A percentile compares a stretch with the other conserved stretches of the same genome.
Evolutionary conservation across 139 green algal genomes (phyloP).

Genomic region (Spirogloea muscicola): DNA sequence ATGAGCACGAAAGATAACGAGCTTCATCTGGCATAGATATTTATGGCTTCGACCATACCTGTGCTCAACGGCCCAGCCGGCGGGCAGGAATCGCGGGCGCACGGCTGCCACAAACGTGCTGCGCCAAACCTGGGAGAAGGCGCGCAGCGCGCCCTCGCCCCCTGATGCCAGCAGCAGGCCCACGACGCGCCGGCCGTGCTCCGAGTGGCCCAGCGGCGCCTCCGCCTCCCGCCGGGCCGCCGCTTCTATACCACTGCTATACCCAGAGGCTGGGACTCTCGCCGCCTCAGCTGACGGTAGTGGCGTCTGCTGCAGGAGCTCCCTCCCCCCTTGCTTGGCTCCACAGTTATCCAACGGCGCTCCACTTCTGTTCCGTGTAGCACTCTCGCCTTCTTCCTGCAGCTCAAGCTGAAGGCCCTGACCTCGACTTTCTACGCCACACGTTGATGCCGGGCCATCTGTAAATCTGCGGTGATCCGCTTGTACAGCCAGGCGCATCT

Average conservation of each 20-base stretch:
- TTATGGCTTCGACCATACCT: conserved; percentile 9
- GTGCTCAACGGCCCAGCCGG: conserved; percentile 38
- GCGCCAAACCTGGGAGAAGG: conserved; percentile 31
- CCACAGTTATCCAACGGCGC: no score
- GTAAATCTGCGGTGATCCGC: no score
- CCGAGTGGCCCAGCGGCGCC: conserved; percentile 15
- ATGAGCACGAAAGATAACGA: no score
- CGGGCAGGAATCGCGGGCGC: conserved; percentile 25
- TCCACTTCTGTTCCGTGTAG: no score
- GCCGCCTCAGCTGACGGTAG: no score
- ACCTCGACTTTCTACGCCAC: no score
- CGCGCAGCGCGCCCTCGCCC: conserved; percentile 24
- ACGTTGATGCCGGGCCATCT: no score
- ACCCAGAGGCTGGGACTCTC: neutral
- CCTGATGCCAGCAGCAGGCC: conserved; percentile 10
- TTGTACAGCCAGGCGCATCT: no score
- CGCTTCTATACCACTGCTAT: neutral
- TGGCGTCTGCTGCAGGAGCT: neutral
- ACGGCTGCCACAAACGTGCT: conserved; percentile 32
- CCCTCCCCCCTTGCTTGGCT: conserved; percentile 4
- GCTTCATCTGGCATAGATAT: no score
- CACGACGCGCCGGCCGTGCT: conserved; percentile 33
- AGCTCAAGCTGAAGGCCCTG: no score
- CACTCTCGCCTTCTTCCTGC: no score
- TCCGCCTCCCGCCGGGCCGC: neutral